Evolutionary conservation across 2,329 filamentous ascomycete genomes (phyloP), one percentile per base, ranked within the genome.

Genomic region (Neurospora sp.): DNA sequence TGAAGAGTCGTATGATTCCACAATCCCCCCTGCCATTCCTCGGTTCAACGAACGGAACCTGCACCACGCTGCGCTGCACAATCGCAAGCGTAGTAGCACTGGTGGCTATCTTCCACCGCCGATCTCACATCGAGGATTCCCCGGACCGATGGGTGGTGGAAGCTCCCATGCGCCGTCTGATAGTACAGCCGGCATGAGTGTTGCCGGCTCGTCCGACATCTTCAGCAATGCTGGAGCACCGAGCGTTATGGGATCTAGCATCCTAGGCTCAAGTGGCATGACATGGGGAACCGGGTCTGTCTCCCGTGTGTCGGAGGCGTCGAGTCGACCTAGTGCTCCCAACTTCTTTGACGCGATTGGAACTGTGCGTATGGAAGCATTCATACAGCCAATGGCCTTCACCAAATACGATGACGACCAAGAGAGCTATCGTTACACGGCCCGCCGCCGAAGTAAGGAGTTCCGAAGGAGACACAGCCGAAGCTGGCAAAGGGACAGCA

Each of bases 301-400:
- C 71, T 62, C 52, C 15, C 82, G 85, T n/a, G 85, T 84, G 2
- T 87, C 85, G 0, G 86, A 88, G 71, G 84, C 85, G 3, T 88
- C 85, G 0, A 86, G 84, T 38, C 74, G 79, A 4, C 80, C 82
- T 0, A 82, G 81, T 72, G 77, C 73, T 2, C 69, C 76, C 3
- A 88, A 89, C 78, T 94, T 96, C 81, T 96, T 96, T 77, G 93
- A 96, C 75, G 91, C 91, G 1, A 90, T 96, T 70, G 93, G 94
- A 1, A 98, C 94, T 1, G 89, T 98, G 66, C 89, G 96, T 37
- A 98, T 99, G 95, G 95, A 98, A 79, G 96, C 96, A 0, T 99
- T 98, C 79, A 96, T 99, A 74, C 88, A 84, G 74, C 88, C 88
- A 0, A 78, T 89, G 11, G 82, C 86, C 1, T 82, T 84, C 71